Conservation (phyloP, 768 basidiomycete species). For the Podaxis mareebaensis region DNA sequence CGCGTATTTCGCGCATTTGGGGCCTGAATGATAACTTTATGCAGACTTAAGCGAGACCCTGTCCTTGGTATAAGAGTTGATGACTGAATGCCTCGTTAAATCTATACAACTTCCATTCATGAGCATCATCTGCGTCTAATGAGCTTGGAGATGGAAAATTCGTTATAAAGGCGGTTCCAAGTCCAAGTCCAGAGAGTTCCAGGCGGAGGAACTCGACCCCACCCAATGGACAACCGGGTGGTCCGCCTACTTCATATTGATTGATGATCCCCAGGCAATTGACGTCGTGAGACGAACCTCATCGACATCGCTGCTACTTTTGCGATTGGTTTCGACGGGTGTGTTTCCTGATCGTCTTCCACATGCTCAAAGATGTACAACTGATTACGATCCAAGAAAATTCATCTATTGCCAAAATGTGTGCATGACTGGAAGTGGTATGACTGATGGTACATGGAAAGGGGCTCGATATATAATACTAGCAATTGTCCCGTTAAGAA, state of each 20-base stretch:
- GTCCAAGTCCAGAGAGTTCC: not conserved
- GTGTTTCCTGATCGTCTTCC: not conserved
- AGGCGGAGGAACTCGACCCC: not conserved
- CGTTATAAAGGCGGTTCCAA: not conserved
- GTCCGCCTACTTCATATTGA: not conserved
- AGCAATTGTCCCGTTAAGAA: not conserved
- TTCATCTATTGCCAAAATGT: conserved; percentile 5
- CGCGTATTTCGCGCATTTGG: not conserved
- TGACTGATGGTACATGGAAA: not conserved
- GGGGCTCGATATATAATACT: not conserved
- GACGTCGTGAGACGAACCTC: not conserved
- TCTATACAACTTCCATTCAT: not conserved
- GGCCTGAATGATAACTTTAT: not conserved
- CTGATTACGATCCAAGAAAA: conserved; percentile 6
- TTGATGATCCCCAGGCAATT: not conserved
- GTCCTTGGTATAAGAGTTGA: not conserved
- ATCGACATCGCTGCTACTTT: not conserved
- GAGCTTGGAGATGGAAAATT: not conserved
- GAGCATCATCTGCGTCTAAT: not conserved
- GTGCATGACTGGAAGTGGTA: not conserved
- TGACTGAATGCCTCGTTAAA: not conserved
- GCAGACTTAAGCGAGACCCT: not conserved
- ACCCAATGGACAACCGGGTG: not conserved
- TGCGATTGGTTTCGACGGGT: not conserved
- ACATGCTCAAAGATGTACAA: not conserved